Base-by-base conservation (phyloP, 495 filamentous ascomycete species). In the Penicillium robsamsonii region DNA sequence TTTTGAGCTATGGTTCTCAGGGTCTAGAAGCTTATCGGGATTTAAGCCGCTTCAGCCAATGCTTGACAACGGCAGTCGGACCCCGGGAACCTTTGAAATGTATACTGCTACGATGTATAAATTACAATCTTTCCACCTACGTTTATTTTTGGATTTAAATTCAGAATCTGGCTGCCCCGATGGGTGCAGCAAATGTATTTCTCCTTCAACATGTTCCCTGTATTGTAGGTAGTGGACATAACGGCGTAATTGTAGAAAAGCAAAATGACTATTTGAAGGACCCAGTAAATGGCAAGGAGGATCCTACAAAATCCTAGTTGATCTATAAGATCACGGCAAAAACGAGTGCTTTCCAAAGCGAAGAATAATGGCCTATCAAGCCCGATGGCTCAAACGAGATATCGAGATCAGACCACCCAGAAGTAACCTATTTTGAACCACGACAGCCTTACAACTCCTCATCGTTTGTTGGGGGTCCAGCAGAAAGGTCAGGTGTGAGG, bases 391-490 rank as follows among this genome's bases (percentile, higher is more conserved):
- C 37, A 42, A 20, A 43, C 10, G 27, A 30, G 33, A 38, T 40
- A 12, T 40, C 33, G 22, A 51, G 25, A 30, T 42, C 50, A 25
- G 22, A 31, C 27, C 37, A 41, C 37, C 37, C 35, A 51, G 8
- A 51, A 27, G 10, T 30, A 24, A 41, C 40, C 22, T 44, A 18
- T 38, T 38, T 45, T 35, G 18, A 17, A 33, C 22, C 50, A 38
- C 13, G 8, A 13, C 12, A 30, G 13, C 4, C 15, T 74, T 60
- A 77, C 48, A 77, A 55, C 50, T 78, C 75, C 50, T 78, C 75
- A 3, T 78, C 75, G 3, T 27, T 31, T 9, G n/a, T 31, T 17
- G 42, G 42, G 9, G 52, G 52, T 29, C 31, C 52, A 13, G 31
- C 30, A n/a, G 52, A 54, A 25, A 54, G 20, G 12, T 54, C 52